These are phyloP conservation scores for Fonsecaea pugnacius DNA, from an alignment of 2,329 filamentous ascomycete species.

Conservation along the genomic window DNA sequence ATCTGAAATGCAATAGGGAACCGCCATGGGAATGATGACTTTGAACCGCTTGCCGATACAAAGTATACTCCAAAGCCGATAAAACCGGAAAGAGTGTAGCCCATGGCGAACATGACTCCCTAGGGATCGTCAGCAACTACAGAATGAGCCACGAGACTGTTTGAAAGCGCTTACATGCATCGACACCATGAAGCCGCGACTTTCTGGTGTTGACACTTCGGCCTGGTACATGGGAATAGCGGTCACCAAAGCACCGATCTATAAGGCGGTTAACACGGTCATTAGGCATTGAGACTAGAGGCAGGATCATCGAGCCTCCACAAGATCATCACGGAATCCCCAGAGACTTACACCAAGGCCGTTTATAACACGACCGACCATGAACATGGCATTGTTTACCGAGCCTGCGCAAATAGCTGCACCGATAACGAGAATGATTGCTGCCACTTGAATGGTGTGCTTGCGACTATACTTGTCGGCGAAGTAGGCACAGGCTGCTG, in stretches of 20 bases:
- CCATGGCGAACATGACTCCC: slow-evolving; percentile 36
- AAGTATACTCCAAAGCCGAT: slow-evolving; percentile 36
- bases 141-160: slow-evolving; percentile 46
- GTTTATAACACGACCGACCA: slow-evolving; percentile 29
- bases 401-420: slow-evolving; percentile 47
- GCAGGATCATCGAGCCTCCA: neutral
- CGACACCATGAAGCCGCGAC: slow-evolving; percentile 36
- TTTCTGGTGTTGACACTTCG: slow-evolving; percentile 36
- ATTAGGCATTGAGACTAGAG: neutral
- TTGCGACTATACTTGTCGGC: slow-evolving; percentile 47
- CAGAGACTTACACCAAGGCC: slow-evolving; percentile 19
- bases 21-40: slow-evolving; percentile 41
- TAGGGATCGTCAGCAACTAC: slow-evolving; percentile 44
- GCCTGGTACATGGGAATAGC: slow-evolving; percentile 37
- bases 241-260: slow-evolving; percentile 29
- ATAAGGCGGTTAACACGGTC: neutral
- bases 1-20: slow-evolving; percentile 50
- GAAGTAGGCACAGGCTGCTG: slow-evolving; percentile 46
- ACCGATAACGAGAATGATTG: slow-evolving; percentile 40
- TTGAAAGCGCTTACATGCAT: slow-evolving; percentile 33
- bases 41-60: slow-evolving; percentile 29
- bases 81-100: slow-evolving; percentile 35
- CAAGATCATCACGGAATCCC: neutral
- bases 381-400: slow-evolving; percentile 41
- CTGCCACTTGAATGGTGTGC: slow-evolving; percentile 45